Evolutionary conservation across 1,284 basidiomycete species (phyloP), one percentile per base, ranked within the genome.

Genomic region (Pseudozyma sp.): DNA sequence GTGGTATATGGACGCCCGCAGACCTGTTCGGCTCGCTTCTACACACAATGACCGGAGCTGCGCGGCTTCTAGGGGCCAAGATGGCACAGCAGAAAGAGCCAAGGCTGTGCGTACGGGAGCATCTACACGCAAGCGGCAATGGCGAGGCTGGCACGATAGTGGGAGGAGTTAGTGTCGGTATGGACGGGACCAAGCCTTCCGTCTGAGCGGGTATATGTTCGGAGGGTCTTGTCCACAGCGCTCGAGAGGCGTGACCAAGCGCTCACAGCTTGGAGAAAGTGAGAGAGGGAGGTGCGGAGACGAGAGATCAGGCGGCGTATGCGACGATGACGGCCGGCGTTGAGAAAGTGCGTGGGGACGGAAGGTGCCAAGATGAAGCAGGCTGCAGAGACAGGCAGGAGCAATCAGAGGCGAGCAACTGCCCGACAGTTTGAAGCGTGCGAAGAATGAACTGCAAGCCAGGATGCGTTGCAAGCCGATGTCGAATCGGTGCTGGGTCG

Each of bases 381-480:
- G 45, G 54, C 59, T 53, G 59, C 65, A 58, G 31, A 35, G 59
- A 17, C 14, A 47, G 44, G 14, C 46, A 46, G 54, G 19, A 19
- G 19, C 43, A 44, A 44, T 19, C 43, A 44, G 14, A 19, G 33
- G 46, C 54, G 48, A 40, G 40, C 65, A 67, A 67, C 65, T 35
- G 65, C 45, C 45, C 62, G 58, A 40, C 58, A 54, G 50, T 33
- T 46, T 54, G 40, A 5, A 62, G 54, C 54, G 58, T 68, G 65
- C 54, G 59, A 68, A 68, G 59, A 57, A 61, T 61, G 64, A 61
- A 44, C 34, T 58, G 40, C 34, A 47, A 42, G 34, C 31, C 31
- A 33, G 37, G 39, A 40, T 33, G 46, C 30, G 39, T 31, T 43
- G 29, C 16, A 52, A 43, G 40, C 51, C 31, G 11, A 16, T 35